Conservation (phyloP, 1,139 yeast species). For the Hanseniaspora uvarum region DNA sequence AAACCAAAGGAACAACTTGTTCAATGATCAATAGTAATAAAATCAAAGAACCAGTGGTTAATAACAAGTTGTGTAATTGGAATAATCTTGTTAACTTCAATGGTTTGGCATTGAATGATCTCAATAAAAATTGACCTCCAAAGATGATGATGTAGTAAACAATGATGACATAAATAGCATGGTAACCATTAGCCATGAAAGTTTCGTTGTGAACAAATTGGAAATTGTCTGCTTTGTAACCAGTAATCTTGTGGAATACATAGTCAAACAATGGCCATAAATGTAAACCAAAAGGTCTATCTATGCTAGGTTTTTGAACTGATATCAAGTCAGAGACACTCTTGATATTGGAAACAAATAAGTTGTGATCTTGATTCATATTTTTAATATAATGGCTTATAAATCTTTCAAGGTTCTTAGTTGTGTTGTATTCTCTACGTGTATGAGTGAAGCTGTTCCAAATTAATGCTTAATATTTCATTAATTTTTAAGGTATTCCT, state of each 20-base stretch:
- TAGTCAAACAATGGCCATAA: constrained; percentile 79
- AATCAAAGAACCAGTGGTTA: constrained; percentile 60
- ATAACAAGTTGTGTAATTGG: constrained; percentile 69
- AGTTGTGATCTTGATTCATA: constrained; percentile 11
- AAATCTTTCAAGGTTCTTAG: too few species aligned
- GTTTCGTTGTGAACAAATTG: constrained; percentile 58
- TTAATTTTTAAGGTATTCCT: too few species aligned
- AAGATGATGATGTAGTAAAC: constrained; percentile 71
- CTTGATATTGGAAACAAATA: constrained; percentile 10
- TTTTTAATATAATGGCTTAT: too few species aligned
- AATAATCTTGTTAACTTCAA: constrained; percentile 61
- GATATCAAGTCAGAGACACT: constrained; percentile 22
- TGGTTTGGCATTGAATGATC: constrained; percentile 47
- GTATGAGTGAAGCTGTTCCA: too few species aligned
- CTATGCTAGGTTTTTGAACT: constrained; percentile 46
- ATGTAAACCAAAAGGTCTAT: constrained; percentile 80
- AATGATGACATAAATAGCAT: constrained; percentile 53
- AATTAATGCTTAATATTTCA: too few species aligned
- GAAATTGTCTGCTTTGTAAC: constrained; percentile 63
- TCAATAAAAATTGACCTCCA: constrained; percentile 62
- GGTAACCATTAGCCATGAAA: constrained; percentile 56
- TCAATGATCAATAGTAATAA: constrained; percentile 65
- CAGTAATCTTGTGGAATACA: constrained; percentile 42
- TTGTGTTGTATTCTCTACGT: too few species aligned
- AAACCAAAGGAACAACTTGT: constrained; percentile 75